These are phyloP conservation scores for Trichomonas tenax DNA, from an alignment of 208 protist species.

Conservation along the genomic window DNA sequence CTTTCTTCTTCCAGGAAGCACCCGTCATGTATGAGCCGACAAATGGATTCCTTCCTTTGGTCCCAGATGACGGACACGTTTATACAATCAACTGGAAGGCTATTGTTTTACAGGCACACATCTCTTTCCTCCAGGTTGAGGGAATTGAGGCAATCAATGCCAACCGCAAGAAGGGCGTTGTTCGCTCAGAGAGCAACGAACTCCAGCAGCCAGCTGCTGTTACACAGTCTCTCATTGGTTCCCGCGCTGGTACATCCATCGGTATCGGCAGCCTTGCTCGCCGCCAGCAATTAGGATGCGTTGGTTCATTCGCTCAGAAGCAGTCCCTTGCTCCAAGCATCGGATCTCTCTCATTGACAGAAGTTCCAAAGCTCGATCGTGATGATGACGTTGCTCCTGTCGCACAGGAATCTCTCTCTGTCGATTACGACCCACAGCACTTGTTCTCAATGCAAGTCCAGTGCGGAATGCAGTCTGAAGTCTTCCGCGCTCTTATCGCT, in stretches of 20 bases:
- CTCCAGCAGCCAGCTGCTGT: neutral
- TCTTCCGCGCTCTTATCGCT: neutral
- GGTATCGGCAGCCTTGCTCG: neutral
- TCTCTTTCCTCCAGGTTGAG: neutral
- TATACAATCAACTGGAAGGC: neutral
- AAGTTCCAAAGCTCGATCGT: neutral
- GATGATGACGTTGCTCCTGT: neutral
- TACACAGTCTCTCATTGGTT: neutral
- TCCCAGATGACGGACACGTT: neutral
- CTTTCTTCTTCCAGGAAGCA: neutral
- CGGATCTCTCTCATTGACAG: neutral
- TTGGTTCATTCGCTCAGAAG: neutral
- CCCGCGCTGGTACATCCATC: neutral
- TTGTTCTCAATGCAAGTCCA: neutral
- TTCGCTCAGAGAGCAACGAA: neutral
- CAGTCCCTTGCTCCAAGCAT: neutral
- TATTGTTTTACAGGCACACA: neutral
- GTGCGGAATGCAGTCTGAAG: neutral
- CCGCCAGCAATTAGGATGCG: neutral
- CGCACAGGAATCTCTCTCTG: neutral
- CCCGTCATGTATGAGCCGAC: neutral
- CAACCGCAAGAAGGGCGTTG: neutral
- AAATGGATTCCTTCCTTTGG: neutral
- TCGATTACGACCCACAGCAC: neutral
- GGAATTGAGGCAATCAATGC: neutral